Evolutionary conservation across 2,329 filamentous ascomycete species (phyloP), one percentile per base, ranked within the genome.

Genomic region (Alternaria sp.): DNA sequence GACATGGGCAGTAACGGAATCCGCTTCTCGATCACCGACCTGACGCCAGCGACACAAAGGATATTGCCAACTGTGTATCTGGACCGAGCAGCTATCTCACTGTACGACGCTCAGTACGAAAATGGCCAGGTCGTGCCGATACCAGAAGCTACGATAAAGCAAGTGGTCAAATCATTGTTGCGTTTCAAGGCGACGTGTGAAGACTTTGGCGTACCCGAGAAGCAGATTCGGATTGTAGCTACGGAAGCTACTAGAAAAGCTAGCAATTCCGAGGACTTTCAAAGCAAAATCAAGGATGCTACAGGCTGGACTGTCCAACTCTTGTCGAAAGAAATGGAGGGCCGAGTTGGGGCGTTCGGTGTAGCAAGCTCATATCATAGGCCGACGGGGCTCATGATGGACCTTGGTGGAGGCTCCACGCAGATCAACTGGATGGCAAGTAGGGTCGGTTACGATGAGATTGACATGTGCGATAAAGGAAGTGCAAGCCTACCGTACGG

Each of bases 171-270:
- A 31, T 86, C 87, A 2, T 79, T 97, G 10, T 80, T 85, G 23
- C 86, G 87, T 28, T 97, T 97, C 80, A 86, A 86, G 60, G 81
- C 80, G 26, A 89, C 90, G 51, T 94, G 92, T 58, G 73, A 82
- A 54, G 85, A 88, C 57, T 92, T 91, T 71, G 82, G 83, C 17
- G 91, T 97, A 0, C 86, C 86, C 0, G 73, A 81, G 0, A 67
- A 77, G 33, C 88, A 93, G 63, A 85, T 94, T 59, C 85, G 86
- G 21, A 85, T 97, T 9, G 86, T 97, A 40, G 93, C 93, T 21
- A 97, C 93, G 0, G 93, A 97, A 77, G 93, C 93, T 4, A 95
- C 93, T 74, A 87, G 93, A 42, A 91, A 88, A 24, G 92, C 93
- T 5, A 77, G 85, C 57, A 97, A 97, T 71, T 87, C 88, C 0